These are phyloP conservation scores for Paratrimastix pyriformis DNA, from an alignment of 78 protist species.

Conservation along the genomic window DNA sequence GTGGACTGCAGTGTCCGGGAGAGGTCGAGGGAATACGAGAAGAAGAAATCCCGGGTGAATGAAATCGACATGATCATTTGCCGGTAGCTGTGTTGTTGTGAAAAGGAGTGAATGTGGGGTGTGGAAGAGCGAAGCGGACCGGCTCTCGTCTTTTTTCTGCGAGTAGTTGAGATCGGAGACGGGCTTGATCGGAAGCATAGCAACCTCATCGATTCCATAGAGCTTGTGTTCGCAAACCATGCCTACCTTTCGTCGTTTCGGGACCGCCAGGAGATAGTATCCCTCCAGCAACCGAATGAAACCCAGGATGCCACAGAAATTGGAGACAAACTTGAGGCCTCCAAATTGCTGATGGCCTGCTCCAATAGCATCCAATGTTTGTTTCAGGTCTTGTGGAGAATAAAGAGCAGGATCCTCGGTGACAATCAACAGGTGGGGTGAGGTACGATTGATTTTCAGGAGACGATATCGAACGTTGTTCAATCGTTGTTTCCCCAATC, in stretches of 20 bases:
- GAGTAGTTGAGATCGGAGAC: background rate
- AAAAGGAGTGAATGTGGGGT: no score
- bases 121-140: no score
- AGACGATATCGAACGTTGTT: background rate
- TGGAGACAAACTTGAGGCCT: background rate
- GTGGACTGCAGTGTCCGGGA: conserved; percentile 54
- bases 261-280: background rate
- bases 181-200: background rate
- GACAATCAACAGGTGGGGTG: background rate
- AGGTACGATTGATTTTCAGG: background rate
- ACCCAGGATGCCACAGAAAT: background rate
- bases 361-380: background rate
- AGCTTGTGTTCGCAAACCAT: conserved; percentile 8
- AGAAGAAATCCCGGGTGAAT: conserved; percentile 60
- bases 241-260: background rate
- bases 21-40: conserved; percentile 77
- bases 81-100: background rate
- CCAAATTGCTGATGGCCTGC: background rate
- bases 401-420: background rate
- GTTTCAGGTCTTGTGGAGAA: background rate
- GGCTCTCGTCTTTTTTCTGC: background rate
- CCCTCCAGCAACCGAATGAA: background rate
- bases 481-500: no score
- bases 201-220: conserved; percentile 1
- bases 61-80: background rate